These are phyloP conservation scores for Macrophomina tecta DNA, from an alignment of 2,329 filamentous ascomycete species.

Conservation along the genomic window DNA sequence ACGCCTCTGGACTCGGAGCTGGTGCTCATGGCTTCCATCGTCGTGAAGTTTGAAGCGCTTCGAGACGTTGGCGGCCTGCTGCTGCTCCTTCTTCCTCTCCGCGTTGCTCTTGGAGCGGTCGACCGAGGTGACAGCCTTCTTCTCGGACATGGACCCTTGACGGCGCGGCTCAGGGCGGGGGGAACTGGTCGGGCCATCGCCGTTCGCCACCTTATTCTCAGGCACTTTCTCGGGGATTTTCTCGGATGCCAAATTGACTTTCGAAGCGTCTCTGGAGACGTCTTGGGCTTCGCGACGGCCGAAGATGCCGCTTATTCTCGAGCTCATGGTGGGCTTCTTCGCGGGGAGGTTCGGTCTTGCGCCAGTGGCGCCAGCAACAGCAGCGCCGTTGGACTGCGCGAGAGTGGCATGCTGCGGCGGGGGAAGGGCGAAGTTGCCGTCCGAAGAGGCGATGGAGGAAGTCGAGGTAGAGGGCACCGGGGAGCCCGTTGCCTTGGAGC, in stretches of 20 bases:
- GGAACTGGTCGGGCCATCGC: slow-evolving; percentile 33
- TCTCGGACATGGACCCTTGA: slow-evolving; percentile 38
- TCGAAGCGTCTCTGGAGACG: slow-evolving; percentile 38
- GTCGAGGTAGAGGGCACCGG: slow-evolving; percentile 44
- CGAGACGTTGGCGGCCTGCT: slow-evolving; percentile 35
- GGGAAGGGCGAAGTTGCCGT: slow-evolving; percentile 40
- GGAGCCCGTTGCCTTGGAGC: slow-evolving; percentile 39
- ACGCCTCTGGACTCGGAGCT: slow-evolving; percentile 85
- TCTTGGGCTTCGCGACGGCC: slow-evolving; percentile 34
- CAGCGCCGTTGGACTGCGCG: slow-evolving; percentile 35
- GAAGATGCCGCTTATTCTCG: slow-evolving; percentile 50
- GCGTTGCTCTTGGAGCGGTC: slow-evolving; percentile 29
- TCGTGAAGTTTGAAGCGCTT: slow-evolving; percentile 63
- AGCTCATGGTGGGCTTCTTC: slow-evolving; percentile 50
- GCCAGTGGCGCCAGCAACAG: slow-evolving; percentile 35
- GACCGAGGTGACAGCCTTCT: slow-evolving; percentile 21
- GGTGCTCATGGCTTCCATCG: slow-evolving; percentile 81
- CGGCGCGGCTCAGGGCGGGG: slow-evolving; percentile 40
- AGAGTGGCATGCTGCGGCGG: slow-evolving; percentile 33
- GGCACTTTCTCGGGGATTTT: slow-evolving; percentile 36
- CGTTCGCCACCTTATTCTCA: slow-evolving; percentile 39
- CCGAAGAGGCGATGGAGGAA: slow-evolving; percentile 47
- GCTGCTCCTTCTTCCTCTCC: slow-evolving; percentile 38
- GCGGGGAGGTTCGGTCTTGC: slow-evolving; percentile 38
- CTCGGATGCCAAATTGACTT: slow-evolving; percentile 29